Evolutionary conservation across 345 rosid species (phyloP).

Genomic region (Populus alba): DNA sequence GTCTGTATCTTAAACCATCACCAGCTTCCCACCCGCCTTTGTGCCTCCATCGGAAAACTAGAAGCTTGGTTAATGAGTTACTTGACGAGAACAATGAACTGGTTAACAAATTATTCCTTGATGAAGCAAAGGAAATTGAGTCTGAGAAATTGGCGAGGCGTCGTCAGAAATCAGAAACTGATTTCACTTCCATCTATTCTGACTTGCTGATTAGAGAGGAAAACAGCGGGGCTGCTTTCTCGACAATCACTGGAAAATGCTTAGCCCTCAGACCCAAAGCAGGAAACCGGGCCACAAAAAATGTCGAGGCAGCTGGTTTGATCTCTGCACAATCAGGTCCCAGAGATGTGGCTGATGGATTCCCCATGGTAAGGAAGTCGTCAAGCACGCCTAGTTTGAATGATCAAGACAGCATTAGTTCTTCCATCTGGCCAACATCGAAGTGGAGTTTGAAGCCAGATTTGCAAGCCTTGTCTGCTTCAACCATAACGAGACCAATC

Average conservation of each 20-base stretch:
- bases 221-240: slow-evolving; percentile 1
- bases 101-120: background rate
- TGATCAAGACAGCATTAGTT: slow-evolving; percentile 8
- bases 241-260: slow-evolving; percentile 21
- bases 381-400: slow-evolving; percentile 27
- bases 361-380: slow-evolving; percentile 20
- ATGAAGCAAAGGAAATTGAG: slow-evolving; percentile 29
- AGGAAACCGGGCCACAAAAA: slow-evolving; percentile 3
- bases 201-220: slow-evolving; percentile 20
- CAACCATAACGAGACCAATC: slow-evolving; percentile 24
- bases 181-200: slow-evolving; percentile 24
- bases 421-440: slow-evolving; percentile 13
- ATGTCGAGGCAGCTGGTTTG: slow-evolving; percentile 20
- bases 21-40: slow-evolving; percentile 17
- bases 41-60: slow-evolving; percentile 27
- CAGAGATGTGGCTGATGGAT: background rate
- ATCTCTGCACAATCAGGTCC: slow-evolving; percentile 25
- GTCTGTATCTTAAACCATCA: slow-evolving; percentile 22
- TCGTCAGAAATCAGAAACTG: slow-evolving; percentile 67
- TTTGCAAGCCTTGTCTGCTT: slow-evolving; percentile 20
- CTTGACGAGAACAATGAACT: slow-evolving; percentile 27
- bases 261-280: slow-evolving; percentile 30
- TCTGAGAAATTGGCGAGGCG: slow-evolving; percentile 47
- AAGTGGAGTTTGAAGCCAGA: slow-evolving; percentile 27
- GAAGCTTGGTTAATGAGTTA: slow-evolving; percentile 52